Conservation (phyloP, 371 early-diverging fungal genomes). For the Blakeslea trispora region DNA sequence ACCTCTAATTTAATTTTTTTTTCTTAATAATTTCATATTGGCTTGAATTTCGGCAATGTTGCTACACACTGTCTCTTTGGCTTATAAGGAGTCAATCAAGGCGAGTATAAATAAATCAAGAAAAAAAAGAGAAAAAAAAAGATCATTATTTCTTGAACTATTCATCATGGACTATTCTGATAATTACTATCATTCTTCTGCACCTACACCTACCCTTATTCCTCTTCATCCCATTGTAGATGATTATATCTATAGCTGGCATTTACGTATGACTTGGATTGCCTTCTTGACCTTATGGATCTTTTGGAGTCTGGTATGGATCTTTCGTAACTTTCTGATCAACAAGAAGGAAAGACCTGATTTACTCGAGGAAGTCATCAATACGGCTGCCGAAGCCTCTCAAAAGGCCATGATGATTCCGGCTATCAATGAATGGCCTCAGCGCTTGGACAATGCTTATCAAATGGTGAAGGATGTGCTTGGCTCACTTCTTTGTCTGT, state of each 20-base stretch:
- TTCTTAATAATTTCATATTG: too few relatives aligned
- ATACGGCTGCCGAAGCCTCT: slow-evolving; percentile 15
- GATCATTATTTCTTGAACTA: too few relatives aligned
- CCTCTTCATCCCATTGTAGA: not conserved
- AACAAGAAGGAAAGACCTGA: slow-evolving; percentile 1
- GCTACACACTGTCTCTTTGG: too few relatives aligned
- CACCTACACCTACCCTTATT: too few relatives aligned
- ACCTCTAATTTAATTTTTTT: too few relatives aligned
- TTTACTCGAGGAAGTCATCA: not conserved
- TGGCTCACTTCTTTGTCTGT: slow-evolving; percentile 28
- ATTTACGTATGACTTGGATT: slow-evolving; percentile 40
- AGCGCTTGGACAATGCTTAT: slow-evolving; percentile 18
- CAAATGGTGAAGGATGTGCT: slow-evolving; percentile 22
- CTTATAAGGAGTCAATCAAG: too few relatives aligned
- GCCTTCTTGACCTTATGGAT: slow-evolving; percentile 37
- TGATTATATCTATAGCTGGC: slow-evolving; percentile 26
- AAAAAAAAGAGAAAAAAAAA: too few relatives aligned
- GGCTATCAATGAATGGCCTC: slow-evolving; percentile 2
- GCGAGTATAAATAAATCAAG: too few relatives aligned
- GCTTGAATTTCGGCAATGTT: too few relatives aligned
- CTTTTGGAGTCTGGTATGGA: slow-evolving; percentile 35
- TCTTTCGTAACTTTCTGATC: slow-evolving; percentile 25
- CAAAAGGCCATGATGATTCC: slow-evolving; percentile 14
- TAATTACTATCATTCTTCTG: too few relatives aligned
- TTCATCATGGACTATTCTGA: too few relatives aligned